Evolutionary conservation across 2,329 filamentous ascomycete genomes (phyloP).

Genomic region (Sarocladiaceae sp.): DNA sequence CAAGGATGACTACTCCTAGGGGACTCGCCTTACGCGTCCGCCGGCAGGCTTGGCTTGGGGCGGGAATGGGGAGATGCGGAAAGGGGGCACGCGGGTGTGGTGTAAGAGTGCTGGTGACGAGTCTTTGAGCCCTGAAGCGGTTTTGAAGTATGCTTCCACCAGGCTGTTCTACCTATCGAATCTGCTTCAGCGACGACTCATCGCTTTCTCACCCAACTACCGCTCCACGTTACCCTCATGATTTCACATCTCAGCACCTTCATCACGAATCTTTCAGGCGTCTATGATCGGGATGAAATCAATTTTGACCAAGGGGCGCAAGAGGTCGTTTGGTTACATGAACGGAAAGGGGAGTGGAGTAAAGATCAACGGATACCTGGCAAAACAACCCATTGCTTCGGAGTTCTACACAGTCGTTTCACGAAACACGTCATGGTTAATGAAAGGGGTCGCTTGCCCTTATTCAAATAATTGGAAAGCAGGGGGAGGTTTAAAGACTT

Average conservation of each 20-base stretch:
- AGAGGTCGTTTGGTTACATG: too few relatives aligned
- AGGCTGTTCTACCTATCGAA: not conserved
- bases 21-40: not conserved
- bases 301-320: not conserved
- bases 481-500: not conserved
- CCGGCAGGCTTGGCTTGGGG: not conserved
- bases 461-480: not conserved
- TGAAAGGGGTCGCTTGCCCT: too few relatives aligned
- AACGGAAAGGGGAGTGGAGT: not conserved
- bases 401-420: not conserved
- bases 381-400: not conserved
- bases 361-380: not conserved
- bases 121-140: not conserved
- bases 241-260: not conserved
- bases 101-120: not conserved
- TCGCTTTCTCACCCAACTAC: not conserved
- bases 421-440: too few relatives aligned
- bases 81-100: not conserved
- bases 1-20: conserved; percentile 65
- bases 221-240: not conserved
- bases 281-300: not conserved
- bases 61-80: not conserved
- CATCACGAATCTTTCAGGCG: not conserved
- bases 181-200: not conserved
- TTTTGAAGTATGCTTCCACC: not conserved